Percentiles rank a stretch among this genome's conserved stretches.
These are phyloP conservation scores for Talaromyces sp. DNA, from an alignment of 2,329 filamentous ascomycete genomes.

Conservation along the genomic window DNA sequence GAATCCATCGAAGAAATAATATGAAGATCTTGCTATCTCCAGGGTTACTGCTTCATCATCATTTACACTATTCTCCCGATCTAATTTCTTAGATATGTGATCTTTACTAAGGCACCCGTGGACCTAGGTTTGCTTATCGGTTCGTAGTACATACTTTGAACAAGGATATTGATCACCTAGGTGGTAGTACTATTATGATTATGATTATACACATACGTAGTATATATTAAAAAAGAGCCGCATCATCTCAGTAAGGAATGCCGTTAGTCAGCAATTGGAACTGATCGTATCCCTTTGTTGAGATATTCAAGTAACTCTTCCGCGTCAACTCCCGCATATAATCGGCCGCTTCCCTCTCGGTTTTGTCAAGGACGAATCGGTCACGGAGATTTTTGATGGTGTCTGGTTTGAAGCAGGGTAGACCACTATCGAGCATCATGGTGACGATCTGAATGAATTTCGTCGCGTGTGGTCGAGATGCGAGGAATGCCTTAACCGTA, in stretches of 20 bases:
- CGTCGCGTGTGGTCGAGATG: conserved; percentile 76
- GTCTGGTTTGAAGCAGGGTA: conserved; percentile 97
- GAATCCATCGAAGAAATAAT: neutral
- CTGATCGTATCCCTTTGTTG: conserved; percentile 92
- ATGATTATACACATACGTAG: neutral
- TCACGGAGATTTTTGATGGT: conserved; percentile 89
- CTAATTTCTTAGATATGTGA: neutral
- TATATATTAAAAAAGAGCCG: neutral
- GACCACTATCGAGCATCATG: conserved; percentile 90
- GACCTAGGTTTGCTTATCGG: too few species aligned
- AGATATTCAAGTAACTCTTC: conserved; percentile 86
- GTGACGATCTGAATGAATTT: conserved; percentile 86
- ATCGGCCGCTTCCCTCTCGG: conserved; percentile 86
- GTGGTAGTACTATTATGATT: neutral
- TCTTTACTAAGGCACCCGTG: too few species aligned
- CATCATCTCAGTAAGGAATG: conserved; percentile 71
- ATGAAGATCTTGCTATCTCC: neutral
- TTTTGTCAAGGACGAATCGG: conserved; percentile 86
- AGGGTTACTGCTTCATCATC: neutral
- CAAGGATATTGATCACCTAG: too few species aligned
- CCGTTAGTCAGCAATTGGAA: conserved; percentile 97
- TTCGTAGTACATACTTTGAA: too few species aligned
- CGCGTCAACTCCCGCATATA: conserved; percentile 86
- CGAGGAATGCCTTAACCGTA: conserved; percentile 91
- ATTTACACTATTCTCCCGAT: neutral